phyloP scores from a whole-genome alignment of 495 filamentous ascomycete genomes.

The Zalerion maritima region DNA sequence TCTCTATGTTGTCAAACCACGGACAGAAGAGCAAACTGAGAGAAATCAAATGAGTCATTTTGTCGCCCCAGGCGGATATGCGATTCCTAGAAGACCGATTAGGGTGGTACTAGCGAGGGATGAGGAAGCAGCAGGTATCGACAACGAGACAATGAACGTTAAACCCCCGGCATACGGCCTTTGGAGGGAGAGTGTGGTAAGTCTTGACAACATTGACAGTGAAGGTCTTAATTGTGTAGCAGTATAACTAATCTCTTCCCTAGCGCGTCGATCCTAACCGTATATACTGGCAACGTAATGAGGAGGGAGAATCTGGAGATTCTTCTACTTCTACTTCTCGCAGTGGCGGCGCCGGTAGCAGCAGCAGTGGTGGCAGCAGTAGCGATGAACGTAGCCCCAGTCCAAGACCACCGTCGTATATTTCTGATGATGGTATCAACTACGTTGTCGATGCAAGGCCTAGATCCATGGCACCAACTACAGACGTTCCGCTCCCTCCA shows the following conservation, averaged over 20 bases:
- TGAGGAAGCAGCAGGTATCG: conserved; percentile 41
- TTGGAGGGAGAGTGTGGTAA: conserved; percentile 71
- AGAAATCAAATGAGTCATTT: conserved; percentile 22
- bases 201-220: too few species aligned
- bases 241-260: too few species aligned
- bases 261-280: conserved; percentile 66
- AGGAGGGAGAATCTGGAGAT: conserved; percentile 14
- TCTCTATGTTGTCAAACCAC: conserved; percentile 38
- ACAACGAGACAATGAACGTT: conserved; percentile 36
- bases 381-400: conserved; percentile 9
- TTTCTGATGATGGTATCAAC: conserved; percentile 53
- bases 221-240: too few species aligned
- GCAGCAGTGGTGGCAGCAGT: neutral
- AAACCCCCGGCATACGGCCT: conserved; percentile 80
- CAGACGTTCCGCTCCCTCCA: conserved; percentile 25
- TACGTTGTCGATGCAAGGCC: conserved; percentile 52
- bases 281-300: conserved; percentile 61
- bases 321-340: too few species aligned
- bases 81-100: conserved; percentile 46
- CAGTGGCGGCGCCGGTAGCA: conserved; percentile 10
- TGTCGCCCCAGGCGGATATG: conserved; percentile 39
- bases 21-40: conserved; percentile 15
- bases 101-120: conserved; percentile 45
- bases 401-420: conserved; percentile 51
- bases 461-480: conserved; percentile 31